These are phyloP conservation scores for Pharus latifolius DNA, from an alignment of 176 grass and related monocot species.

Conservation along the genomic window DNA sequence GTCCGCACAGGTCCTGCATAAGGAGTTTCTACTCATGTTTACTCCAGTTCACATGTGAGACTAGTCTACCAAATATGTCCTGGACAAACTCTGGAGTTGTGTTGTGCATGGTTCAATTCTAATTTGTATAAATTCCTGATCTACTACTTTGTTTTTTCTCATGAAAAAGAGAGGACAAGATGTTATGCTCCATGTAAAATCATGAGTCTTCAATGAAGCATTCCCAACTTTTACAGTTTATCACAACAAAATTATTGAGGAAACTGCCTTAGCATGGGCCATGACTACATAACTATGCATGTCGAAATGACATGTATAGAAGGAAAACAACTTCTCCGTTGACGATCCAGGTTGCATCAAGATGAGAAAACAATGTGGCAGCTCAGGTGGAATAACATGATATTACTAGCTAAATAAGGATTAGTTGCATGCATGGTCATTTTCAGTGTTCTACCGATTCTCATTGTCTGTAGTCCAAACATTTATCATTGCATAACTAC, in stretches of 20 bases:
- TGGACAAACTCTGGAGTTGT: neutral
- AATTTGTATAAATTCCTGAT: neutral
- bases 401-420: neutral
- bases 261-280: neutral
- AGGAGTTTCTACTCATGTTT: neutral
- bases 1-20: constrained; percentile 3
- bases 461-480: neutral
- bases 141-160: neutral
- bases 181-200: neutral
- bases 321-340: no score
- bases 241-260: neutral
- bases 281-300: no score
- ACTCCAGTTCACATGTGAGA: neutral
- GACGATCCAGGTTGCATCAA: no score
- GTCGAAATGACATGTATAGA: no score
- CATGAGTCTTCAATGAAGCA: neutral
- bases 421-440: neutral
- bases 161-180: neutral
- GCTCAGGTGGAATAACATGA: neutral
- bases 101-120: neutral
- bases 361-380: neutral
- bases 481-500: neutral
- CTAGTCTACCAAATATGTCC: neutral
- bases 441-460: neutral
- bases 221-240: neutral